Evolutionary conservation across 805 yeast genomes (phyloP).

Genomic region (Yamadazyma takamatsuzukensis): DNA sequence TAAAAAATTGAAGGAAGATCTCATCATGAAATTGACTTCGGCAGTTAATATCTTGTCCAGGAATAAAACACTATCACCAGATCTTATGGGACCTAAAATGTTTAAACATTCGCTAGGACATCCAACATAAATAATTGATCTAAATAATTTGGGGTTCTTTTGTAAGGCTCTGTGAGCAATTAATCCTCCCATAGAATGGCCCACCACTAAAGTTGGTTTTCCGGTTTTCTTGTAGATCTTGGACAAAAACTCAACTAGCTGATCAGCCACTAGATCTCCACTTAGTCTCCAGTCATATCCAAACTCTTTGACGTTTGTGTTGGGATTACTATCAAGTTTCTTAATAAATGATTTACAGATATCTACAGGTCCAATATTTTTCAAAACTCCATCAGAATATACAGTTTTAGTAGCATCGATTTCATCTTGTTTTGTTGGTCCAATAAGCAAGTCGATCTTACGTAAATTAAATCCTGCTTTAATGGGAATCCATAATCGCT

Average conservation of each 20-base stretch:
- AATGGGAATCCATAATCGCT: constrained; percentile 81
- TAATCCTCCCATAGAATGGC: constrained; percentile 94
- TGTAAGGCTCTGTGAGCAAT: constrained; percentile 79
- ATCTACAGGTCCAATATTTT: constrained; percentile 86
- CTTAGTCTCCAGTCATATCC: constrained; percentile 96
- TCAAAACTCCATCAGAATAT: constrained; percentile 71
- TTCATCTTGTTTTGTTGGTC: constrained; percentile 74
- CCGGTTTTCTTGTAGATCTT: constrained; percentile 46
- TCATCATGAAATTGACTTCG: constrained; percentile 83
- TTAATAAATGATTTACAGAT: constrained; percentile 60
- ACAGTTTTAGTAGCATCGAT: constrained; percentile 46
- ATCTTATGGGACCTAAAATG: constrained; percentile 79
- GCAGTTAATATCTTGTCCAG: constrained; percentile 73
- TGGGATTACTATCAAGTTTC: constrained; percentile 51
- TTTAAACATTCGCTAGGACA: constrained; percentile 81
- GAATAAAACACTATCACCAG: constrained; percentile 75
- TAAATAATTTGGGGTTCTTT: constrained; percentile 58
- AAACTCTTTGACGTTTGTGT: constrained; percentile 62
- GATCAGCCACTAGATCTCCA: constrained; percentile 49
- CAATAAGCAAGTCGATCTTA: constrained; percentile 66
- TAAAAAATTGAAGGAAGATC: constrained; percentile 74
- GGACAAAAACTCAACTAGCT: constrained; percentile 48
- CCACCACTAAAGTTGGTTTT: constrained; percentile 66
- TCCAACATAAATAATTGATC: constrained; percentile 80
- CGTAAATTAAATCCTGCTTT: constrained; percentile 78